These are phyloP conservation scores for Syzygium grande DNA, from an alignment of 345 rosid genomes.

Conservation along the genomic window DNA sequence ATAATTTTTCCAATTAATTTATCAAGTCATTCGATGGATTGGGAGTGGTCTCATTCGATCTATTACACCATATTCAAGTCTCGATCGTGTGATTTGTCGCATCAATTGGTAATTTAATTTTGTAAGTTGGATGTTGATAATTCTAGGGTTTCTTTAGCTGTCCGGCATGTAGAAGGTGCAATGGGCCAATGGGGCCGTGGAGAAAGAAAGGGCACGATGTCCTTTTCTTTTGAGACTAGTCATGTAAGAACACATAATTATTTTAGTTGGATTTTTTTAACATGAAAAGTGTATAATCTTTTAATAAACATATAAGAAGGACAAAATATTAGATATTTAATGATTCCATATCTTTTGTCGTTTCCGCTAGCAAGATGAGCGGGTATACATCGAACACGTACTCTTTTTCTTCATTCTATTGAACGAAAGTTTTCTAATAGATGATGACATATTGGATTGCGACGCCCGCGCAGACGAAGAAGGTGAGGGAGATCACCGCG, in stretches of 20 bases:
- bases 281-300: neutral
- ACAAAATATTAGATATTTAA: neutral
- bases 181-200: neutral
- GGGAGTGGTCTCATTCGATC: neutral
- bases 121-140: neutral
- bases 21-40: neutral
- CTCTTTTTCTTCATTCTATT: neutral
- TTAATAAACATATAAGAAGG: neutral
- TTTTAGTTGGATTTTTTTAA: neutral
- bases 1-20: neutral
- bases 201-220: neutral
- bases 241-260: neutral
- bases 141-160: neutral
- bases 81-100: neutral
- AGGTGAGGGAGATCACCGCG: conserved; percentile 48
- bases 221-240: neutral
- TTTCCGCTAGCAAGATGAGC: neutral
- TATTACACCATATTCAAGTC: neutral
- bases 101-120: neutral
- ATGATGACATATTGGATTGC: conserved; percentile 12
- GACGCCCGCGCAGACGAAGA: conserved; percentile 49
- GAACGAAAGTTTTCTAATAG: neutral
- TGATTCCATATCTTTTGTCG: neutral
- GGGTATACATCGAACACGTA: neutral
- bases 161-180: neutral